These are phyloP conservation scores for Phytophthora idaei DNA, from an alignment of 352 stramenopile genomes.

Conservation along the genomic window DNA sequence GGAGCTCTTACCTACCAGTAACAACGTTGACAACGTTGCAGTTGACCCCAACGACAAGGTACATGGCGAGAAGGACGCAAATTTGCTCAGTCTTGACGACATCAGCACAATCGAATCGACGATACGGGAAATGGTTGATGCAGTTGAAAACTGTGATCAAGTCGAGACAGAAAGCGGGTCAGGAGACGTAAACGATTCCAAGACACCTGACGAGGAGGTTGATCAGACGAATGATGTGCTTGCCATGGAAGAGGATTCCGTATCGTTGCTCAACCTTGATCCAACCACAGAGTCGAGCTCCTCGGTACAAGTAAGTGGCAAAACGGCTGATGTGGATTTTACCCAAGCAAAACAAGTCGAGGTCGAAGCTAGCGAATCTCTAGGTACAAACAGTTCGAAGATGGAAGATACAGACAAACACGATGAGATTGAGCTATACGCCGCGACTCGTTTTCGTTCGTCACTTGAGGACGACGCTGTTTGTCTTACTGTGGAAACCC, in stretches of 20 bases:
- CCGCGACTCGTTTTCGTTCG: not conserved
- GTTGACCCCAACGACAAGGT: too few species aligned
- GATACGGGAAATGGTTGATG: not conserved
- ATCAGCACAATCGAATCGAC: not conserved
- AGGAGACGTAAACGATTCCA: not conserved
- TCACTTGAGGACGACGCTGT: constrained; percentile 10
- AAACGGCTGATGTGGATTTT: not conserved
- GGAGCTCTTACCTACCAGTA: not conserved
- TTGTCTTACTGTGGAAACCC: constrained; percentile 3
- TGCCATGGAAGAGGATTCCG: too few species aligned
- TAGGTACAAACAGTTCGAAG: constrained; percentile 12
- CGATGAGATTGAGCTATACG: constrained; percentile 18
- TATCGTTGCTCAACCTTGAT: too few species aligned
- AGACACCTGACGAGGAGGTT: not conserved
- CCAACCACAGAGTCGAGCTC: too few species aligned
- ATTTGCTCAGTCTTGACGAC: too few species aligned
- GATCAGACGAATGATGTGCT: too few species aligned
- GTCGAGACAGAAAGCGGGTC: not conserved
- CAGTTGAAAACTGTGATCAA: not conserved
- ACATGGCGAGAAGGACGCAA: too few species aligned
- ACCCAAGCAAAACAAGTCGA: not conserved
- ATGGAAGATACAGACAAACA: constrained; percentile 19
- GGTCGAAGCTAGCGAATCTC: constrained; percentile 12
- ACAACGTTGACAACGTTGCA: not conserved
- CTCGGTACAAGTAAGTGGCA: not conserved